Evolutionary conservation across 352 stramenopile genomes (phyloP), one percentile per base, ranked within the genome.

Genomic region (Globisporangium paroecandrum): DNA sequence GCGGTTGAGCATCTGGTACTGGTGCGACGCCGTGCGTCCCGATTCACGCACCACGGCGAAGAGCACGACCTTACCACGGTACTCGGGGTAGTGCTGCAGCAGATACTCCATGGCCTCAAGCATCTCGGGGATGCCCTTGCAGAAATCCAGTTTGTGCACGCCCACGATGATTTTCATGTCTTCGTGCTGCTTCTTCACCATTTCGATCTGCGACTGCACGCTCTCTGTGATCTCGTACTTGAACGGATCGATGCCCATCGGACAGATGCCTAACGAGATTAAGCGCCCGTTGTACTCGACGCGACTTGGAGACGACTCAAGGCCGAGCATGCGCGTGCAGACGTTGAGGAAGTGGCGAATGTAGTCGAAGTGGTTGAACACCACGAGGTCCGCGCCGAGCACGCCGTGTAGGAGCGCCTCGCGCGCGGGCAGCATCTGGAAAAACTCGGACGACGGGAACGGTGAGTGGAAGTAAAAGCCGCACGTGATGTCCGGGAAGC

Each of bases 31-130:
- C 12, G 81, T 91, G 15, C 85, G 81, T 3, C 85, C 85, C 10
- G 72, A 73, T 46, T 93, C 85, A 0, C 85, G 81, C 27, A 97
- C 96, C n/a, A 99, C 95, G 2, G 91, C 95, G 61, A 98, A 97
- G 61, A 98, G 81, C 29, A 98, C 90, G 0, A 98, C 79, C 49
- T 97, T 97, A 34, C 96, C 93, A 58, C 97, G 96, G 27, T 97
- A 97, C 55, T 97, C 87, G 65, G 90, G 90, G 64, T 97, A 94
- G 54, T 94, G 77, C 66, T 90, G 85, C 34, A 97, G 73, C 62
- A 97, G 74, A 29, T 96, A 92, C 69, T 97, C 90, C 73, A 97
- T 91, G 27, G 89, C 90, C 57, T 97, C 83, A 8, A 97, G 80
- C 84, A 95, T 97, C 61, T 97, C 85, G 2, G 86, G 89, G 36